Evolutionary conservation across 140 eudicot genomes (phyloP).

Genomic region (Senecio squalidus): DNA sequence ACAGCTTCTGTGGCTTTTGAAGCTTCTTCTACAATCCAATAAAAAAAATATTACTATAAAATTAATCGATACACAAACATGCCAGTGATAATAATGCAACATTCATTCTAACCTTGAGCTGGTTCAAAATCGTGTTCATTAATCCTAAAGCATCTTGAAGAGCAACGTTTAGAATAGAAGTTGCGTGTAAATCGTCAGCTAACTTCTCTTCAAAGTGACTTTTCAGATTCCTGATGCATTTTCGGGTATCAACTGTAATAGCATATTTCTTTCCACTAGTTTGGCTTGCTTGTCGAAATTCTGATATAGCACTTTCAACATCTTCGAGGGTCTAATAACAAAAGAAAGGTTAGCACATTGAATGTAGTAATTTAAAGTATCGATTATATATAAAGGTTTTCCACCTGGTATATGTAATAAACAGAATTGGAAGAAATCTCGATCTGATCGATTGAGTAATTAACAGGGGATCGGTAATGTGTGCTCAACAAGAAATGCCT

Average conservation of each 20-base stretch:
- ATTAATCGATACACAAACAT: neutral
- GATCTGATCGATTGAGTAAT: slow-evolving; percentile 51
- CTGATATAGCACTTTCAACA: slow-evolving; percentile 39
- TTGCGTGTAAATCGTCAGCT: slow-evolving; percentile 61
- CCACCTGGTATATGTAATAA: slow-evolving; percentile 61
- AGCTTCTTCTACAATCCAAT: slow-evolving; percentile 40
- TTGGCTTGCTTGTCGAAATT: slow-evolving; percentile 21
- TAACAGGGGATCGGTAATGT: slow-evolving; percentile 72
- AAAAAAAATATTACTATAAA: neutral
- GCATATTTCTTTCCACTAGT: slow-evolving; percentile 24
- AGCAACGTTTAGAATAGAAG: slow-evolving; percentile 35
- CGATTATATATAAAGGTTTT: neutral
- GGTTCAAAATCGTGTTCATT: slow-evolving; percentile 39
- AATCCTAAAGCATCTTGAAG: slow-evolving; percentile 49
- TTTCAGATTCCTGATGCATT: slow-evolving; percentile 36
- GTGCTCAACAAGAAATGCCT: slow-evolving; percentile 70
- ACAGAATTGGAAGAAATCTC: slow-evolving; percentile 64
- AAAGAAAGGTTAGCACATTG: neutral
- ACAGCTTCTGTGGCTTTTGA: slow-evolving; percentile 32
- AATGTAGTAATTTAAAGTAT: neutral
- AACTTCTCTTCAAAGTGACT: slow-evolving; percentile 42
- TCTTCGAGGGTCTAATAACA: slow-evolving; percentile 54
- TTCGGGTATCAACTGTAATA: slow-evolving; percentile 34
- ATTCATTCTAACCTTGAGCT: slow-evolving; percentile 38
- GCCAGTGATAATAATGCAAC: neutral